Conservation (phyloP, 441 rosid genomes). For the Gossypium davidsonii region DNA sequence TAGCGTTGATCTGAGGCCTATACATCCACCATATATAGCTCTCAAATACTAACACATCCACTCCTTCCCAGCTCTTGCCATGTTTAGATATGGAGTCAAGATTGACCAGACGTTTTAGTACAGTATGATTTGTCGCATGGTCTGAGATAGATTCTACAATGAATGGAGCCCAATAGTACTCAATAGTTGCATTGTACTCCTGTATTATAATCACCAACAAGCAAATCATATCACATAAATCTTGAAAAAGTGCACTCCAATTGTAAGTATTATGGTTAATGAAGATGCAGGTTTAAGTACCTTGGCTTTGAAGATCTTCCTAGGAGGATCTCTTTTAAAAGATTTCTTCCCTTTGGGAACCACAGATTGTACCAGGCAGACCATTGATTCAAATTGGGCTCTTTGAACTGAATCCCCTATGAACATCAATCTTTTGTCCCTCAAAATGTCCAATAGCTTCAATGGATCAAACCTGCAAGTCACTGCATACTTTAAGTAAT, state of each 20-base stretch:
- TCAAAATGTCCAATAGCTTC: conserved; percentile 63
- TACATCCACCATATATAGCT: conserved; percentile 98
- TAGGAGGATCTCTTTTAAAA: conserved; percentile 68
- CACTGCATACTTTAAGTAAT: conserved; percentile 6
- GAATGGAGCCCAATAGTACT: conserved; percentile 96
- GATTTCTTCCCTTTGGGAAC: conserved; percentile 65
- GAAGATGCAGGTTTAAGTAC: conserved; percentile 22
- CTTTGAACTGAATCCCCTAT: conserved; percentile 90
- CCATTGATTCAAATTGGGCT: conserved; percentile 80
- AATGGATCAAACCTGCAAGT: conserved; percentile 61
- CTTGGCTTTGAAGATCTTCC: conserved; percentile 79
- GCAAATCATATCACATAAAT: background rate
- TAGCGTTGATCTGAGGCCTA: conserved; percentile 72
- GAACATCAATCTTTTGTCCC: conserved; percentile 76
- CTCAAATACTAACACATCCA: conserved; percentile 67
- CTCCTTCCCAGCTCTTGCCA: conserved; percentile 75
- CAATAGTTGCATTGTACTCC: conserved; percentile 78
- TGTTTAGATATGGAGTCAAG: conserved; percentile 75
- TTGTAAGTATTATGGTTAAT: background rate
- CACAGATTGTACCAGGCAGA: conserved; percentile 71
- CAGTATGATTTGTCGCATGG: conserved; percentile 84
- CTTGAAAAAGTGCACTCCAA: background rate
- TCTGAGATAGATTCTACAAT: conserved; percentile 84
- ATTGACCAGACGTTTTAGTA: conserved; percentile 58
- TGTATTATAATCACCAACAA: conserved; percentile 19